These are phyloP conservation scores for Clausena lansium DNA, from an alignment of 345 rosid genomes.

Conservation along the genomic window DNA sequence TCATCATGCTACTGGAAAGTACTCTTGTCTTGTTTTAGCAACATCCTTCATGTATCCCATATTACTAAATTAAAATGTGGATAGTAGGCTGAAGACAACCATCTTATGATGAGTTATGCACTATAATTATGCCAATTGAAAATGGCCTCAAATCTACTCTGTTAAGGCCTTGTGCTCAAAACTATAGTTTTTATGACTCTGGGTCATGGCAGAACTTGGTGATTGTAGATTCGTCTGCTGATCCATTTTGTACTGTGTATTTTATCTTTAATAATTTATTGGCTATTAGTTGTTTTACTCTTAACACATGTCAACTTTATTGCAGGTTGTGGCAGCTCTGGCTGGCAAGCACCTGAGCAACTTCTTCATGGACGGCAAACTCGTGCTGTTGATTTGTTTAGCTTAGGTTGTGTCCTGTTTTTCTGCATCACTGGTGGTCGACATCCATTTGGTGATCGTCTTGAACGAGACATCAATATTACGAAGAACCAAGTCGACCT, in stretches of 20 bases:
- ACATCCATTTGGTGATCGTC: conserved; percentile 86
- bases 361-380: conserved; percentile 92
- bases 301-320: conserved; percentile 2
- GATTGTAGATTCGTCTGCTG: not conserved
- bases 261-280: not conserved
- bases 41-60: not conserved
- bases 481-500: conserved; percentile 68
- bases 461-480: conserved; percentile 88
- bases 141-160: not conserved
- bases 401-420: conserved; percentile 89
- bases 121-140: not conserved
- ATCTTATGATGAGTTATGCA: not conserved
- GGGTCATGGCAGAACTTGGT: not conserved
- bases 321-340: conserved; percentile 96
- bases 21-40: not conserved
- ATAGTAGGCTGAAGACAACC: too few species aligned
- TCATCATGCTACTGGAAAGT: conserved; percentile 73
- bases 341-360: conserved; percentile 99
- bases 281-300: not conserved
- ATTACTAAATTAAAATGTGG: too few species aligned
- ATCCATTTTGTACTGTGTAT: not conserved
- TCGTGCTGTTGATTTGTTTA: conserved; percentile 83
- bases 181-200: conserved; percentile 10
- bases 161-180: not conserved
- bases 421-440: conserved; percentile 81